Conservation (phyloP, 2,329 filamentous ascomycete genomes). For the Apiospora koreana region DNA sequence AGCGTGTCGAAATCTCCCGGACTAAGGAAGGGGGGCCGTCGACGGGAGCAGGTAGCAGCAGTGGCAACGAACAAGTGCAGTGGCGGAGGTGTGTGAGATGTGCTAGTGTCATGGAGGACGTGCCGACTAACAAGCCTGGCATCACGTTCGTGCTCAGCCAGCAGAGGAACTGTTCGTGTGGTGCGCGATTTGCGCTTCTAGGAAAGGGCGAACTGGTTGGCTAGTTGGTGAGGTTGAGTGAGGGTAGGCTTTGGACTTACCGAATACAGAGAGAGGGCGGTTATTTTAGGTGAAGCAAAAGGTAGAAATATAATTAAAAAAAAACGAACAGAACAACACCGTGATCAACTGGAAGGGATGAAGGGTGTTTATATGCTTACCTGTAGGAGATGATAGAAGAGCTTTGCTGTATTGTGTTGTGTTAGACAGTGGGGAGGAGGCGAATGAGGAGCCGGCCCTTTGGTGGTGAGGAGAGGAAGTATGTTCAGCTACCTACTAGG, state of each 20-base stretch:
- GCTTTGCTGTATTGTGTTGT: too few species aligned
- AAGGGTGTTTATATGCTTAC: background rate
- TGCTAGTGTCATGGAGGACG: constrained; percentile 66
- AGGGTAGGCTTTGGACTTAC: background rate
- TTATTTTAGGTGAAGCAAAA: background rate
- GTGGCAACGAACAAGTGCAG: constrained; percentile 18
- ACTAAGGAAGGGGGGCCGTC: constrained; percentile 22
- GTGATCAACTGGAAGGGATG: background rate
- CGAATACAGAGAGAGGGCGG: background rate
- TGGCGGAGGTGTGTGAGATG: constrained; percentile 61
- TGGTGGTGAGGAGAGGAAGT: too few species aligned
- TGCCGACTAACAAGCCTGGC: constrained; percentile 46
- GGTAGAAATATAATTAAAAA: background rate
- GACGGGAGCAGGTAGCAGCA: constrained; percentile 13
- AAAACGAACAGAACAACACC: background rate
- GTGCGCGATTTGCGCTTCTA: constrained; percentile 53
- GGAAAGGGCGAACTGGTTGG: constrained; percentile 20
- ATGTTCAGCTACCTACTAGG: too few species aligned
- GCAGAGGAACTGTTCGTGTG: constrained; percentile 57
- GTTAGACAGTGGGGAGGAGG: too few species aligned
- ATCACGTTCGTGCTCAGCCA: constrained; percentile 55
- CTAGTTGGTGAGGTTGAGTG: background rate
- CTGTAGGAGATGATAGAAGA: too few species aligned
- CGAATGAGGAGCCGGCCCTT: too few species aligned
- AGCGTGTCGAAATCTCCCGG: constrained; percentile 58